Evolutionary conservation across 176 grass and related monocot species (phyloP), one percentile per base, ranked within the genome.

Genomic region (Phoenix roebelenii): DNA sequence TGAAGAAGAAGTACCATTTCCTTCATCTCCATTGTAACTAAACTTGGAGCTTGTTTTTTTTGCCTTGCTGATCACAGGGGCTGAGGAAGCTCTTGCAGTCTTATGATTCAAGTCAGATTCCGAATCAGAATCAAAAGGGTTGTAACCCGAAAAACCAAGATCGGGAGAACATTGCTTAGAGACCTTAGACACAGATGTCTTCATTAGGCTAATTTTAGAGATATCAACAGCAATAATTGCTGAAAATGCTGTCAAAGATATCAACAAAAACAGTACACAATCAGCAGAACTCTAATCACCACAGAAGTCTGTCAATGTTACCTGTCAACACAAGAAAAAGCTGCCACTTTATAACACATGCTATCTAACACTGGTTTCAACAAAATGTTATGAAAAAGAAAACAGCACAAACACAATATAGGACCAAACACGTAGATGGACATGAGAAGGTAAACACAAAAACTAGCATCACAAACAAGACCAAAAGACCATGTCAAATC

Each of bases 121-220:
- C n/a, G 58, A 60, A 32, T 60, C 58, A 7, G 58, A 60, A 60
- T 60, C 58, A 18, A 60, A 60, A 9, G 58, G 58, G 28, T 60
- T 60, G 58, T 15, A 6, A 26, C 16, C 25, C 0, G 15, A 16
- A 17, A 26, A 59, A 14, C 23, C 5, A 32, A 16, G 0, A 16
- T 60, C 58, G 5, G 7, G 15, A 5, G 25, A 39, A 6, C 5
- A 5, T 60, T 60, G 58, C 17, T 35, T 35, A 35, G 15, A 32
- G 30, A 20, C 26, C 26, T 60, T 60, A 32, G 15, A 30, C 17
- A n/a, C 16, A 20, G 58, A 17, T 30, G 58, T 60, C 26, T 17
- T 60, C 26, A 32, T 35, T 60, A 30, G 26, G 58, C 16, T 29
- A 24, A 35, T 29, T 60, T 60, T 39, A 30, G 58, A 60, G 5